Conservation (phyloP, 2,329 filamentous ascomycete species). For the Penicillium palitans region DNA sequence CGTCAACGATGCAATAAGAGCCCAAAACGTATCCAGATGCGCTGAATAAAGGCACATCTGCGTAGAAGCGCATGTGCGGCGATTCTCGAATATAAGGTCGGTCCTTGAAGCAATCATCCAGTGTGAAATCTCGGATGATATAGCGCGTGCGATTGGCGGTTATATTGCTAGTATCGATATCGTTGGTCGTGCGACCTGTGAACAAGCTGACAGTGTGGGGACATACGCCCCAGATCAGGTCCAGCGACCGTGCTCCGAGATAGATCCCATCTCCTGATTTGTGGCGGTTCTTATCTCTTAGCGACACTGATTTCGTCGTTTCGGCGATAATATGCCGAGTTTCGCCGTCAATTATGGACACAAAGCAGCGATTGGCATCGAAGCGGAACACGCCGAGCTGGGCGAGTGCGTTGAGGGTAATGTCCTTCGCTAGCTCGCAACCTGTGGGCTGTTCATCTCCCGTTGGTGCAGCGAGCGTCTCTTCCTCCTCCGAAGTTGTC, state of each 20-base stretch:
- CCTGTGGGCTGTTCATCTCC: conserved; percentile 16
- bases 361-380: conserved; percentile 48
- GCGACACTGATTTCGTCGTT: conserved; percentile 46
- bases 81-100: conserved; percentile 34
- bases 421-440: conserved; percentile 24
- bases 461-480: background rate
- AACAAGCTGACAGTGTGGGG: conserved; percentile 23
- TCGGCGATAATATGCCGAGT: conserved; percentile 55
- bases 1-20: conserved; percentile 59
- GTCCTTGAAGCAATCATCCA: conserved; percentile 36
- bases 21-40: conserved; percentile 58
- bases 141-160: conserved; percentile 31
- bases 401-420: conserved; percentile 51
- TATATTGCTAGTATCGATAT: conserved; percentile 20
- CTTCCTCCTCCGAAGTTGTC: conserved; percentile 1
- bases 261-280: conserved; percentile 31
- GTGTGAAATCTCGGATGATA: conserved; percentile 38
- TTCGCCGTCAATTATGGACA: conserved; percentile 54
- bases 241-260: conserved; percentile 26
- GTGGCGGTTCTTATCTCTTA: conserved; percentile 34
- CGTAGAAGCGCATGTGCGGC: conserved; percentile 51
- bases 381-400: conserved; percentile 52
- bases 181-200: conserved; percentile 14
- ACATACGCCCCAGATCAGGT: conserved; percentile 17
- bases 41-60: conserved; percentile 59